Evolutionary conservation across 2,329 filamentous ascomycete genomes (phyloP).

Genomic region (Sclerotinia trifoliorum): DNA sequence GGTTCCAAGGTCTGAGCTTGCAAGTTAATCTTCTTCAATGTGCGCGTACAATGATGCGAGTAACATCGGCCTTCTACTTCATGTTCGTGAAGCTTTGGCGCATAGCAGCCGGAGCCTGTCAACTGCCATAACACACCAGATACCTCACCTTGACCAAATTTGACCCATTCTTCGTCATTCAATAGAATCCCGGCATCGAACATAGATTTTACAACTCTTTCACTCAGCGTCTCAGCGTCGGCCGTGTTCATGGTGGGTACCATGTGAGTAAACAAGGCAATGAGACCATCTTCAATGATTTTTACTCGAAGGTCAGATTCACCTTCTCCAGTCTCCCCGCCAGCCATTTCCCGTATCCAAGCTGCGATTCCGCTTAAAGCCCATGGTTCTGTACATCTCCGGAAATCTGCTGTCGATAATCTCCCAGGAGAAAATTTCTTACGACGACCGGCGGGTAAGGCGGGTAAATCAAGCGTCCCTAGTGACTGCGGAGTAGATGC

Average conservation of each 20-base stretch:
- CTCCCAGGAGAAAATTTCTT: slow-evolving; percentile 85
- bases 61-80: slow-evolving; percentile 79
- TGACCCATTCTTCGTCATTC: slow-evolving; percentile 96
- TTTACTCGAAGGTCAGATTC: slow-evolving; percentile 84
- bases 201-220: slow-evolving; percentile 77
- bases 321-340: slow-evolving; percentile 58
- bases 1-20: slow-evolving; percentile 70
- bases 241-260: slow-evolving; percentile 98
- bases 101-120: slow-evolving; percentile 88
- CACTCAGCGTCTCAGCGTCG: slow-evolving; percentile 85
- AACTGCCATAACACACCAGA: slow-evolving; percentile 92
- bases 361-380: slow-evolving; percentile 81
- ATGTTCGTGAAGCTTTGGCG: slow-evolving; percentile 69
- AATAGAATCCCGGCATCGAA: slow-evolving; percentile 73
- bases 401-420: slow-evolving; percentile 75
- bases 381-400: slow-evolving; percentile 86
- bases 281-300: slow-evolving; percentile 81
- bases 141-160: slow-evolving; percentile 76
- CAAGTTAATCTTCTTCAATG: slow-evolving; percentile 89
- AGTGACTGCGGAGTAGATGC: slow-evolving; percentile 49
- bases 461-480: slow-evolving; percentile 77
- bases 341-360: slow-evolving; percentile 83
- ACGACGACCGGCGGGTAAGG: slow-evolving; percentile 74
- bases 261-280: slow-evolving; percentile 88
- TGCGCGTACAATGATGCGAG: slow-evolving; percentile 89